Percentiles rank a stretch among this genome's conserved stretches.
Evolutionary conservation across 768 basidiomycete genomes (phyloP).

Genomic region (Termitomyces sp.): DNA sequence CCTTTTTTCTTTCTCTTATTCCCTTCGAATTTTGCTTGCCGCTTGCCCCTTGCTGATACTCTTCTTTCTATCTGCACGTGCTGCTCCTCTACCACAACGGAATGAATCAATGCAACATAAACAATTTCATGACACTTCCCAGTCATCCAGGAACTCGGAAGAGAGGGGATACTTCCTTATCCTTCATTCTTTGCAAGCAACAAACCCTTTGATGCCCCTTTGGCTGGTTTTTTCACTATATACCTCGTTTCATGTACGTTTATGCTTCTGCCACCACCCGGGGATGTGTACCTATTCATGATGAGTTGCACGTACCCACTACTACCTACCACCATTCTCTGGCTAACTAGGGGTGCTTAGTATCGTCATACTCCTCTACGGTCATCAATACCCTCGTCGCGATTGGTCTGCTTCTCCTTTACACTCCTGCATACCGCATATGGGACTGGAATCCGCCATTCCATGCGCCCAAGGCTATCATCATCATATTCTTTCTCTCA

Average conservation of each 20-base stretch:
- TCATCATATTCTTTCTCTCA: constrained; percentile 53
- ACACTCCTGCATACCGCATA: constrained; percentile 33
- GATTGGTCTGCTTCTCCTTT: constrained; percentile 56
- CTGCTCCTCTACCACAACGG: too few species aligned
- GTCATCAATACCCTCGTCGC: constrained; percentile 57
- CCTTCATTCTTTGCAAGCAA: constrained; percentile 66
- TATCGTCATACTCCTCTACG: constrained; percentile 50
- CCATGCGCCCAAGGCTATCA: constrained; percentile 41
- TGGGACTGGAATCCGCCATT: constrained; percentile 65
- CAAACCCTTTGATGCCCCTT: constrained; percentile 63
- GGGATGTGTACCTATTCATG: constrained; percentile 71
- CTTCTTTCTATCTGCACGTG: too few species aligned
- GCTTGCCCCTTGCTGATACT: too few species aligned
- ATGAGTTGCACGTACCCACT: constrained; percentile 44
- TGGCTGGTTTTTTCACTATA: constrained; percentile 56
- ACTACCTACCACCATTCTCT: neutral
- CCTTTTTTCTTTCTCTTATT: too few species aligned
- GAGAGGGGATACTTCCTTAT: constrained; percentile 64
- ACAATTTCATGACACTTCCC: neutral
- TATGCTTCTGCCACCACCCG: constrained; percentile 53
- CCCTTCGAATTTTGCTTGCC: too few species aligned
- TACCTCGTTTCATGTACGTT: constrained; percentile 53
- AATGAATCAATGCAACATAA: too few species aligned
- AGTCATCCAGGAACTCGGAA: constrained; percentile 72
- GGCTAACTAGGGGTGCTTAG: constrained; percentile 23